Percentiles rank a stretch among this genome's conserved stretches.
Evolutionary conservation across 1,139 yeast species (phyloP).

Genomic region (Blastobotrys persicus): DNA sequence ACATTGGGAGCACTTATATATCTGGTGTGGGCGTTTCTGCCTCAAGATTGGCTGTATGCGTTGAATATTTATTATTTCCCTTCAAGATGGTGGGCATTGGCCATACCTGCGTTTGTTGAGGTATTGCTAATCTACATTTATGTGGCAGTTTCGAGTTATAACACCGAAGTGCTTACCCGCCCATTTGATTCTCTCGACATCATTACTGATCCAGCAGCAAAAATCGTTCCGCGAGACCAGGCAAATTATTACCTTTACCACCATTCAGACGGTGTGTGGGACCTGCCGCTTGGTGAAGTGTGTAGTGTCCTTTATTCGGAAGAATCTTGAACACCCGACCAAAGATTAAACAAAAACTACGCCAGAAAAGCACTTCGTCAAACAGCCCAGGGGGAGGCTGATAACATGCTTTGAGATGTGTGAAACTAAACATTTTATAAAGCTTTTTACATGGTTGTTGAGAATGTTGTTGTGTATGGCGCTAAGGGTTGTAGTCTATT

Average conservation of each 20-base stretch:
- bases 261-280: conserved; percentile 82
- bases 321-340: background rate
- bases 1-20: conserved; percentile 52
- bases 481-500: background rate
- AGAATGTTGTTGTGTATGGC: too few relatives aligned
- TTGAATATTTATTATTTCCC: conserved; percentile 73
- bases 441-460: background rate
- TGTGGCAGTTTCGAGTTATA: conserved; percentile 65
- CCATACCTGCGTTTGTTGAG: conserved; percentile 66
- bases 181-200: conserved; percentile 57
- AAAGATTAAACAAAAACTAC: too few relatives aligned
- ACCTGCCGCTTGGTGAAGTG: conserved; percentile 69
- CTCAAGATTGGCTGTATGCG: conserved; percentile 50
- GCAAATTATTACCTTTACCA: conserved; percentile 41
- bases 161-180: conserved; percentile 67
- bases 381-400: background rate
- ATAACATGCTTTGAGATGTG: background rate
- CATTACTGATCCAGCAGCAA: conserved; percentile 67
- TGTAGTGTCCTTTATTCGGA: conserved; percentile 58
- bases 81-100: conserved; percentile 83
- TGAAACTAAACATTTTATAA: background rate
- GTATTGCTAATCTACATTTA: conserved; percentile 71
- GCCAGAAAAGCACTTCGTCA: background rate
- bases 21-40: conserved; percentile 68
- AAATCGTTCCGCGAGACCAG: conserved; percentile 40